A percentile compares a stretch with the other conserved stretches of the same genome.
phyloP scores from a whole-genome alignment of 2,329 filamentous ascomycete genomes.

The Cercospora sp. region DNA sequence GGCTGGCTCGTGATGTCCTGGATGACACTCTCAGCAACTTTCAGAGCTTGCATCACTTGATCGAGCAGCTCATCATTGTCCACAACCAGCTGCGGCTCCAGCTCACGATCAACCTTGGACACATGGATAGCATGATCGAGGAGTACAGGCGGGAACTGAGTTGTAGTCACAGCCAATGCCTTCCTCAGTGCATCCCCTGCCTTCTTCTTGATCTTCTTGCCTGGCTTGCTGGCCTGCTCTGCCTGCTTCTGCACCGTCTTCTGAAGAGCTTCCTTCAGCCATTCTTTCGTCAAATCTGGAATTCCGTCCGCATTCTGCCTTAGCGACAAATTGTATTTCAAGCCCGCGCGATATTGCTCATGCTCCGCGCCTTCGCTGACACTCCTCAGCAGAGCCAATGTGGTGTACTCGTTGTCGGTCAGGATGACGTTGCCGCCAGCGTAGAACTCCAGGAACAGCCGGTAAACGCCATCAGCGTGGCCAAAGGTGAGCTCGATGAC shows the following conservation, averaged over 20 bases:
- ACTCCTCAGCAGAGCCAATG: slow-evolving; percentile 75
- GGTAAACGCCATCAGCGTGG: slow-evolving; percentile 72
- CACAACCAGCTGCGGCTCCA: slow-evolving; percentile 69
- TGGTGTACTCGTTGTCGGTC: slow-evolving; percentile 79
- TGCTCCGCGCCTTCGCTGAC: slow-evolving; percentile 81
- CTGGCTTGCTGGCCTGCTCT: slow-evolving; percentile 48
- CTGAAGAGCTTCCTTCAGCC: slow-evolving; percentile 68
- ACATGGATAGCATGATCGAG: slow-evolving; percentile 80
- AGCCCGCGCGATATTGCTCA: slow-evolving; percentile 74
- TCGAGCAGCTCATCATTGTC: slow-evolving; percentile 64
- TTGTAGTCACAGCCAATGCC: slow-evolving; percentile 78
- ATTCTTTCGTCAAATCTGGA: slow-evolving; percentile 71
- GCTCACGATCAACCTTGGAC: slow-evolving; percentile 66
- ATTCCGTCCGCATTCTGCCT: slow-evolving; percentile 80
- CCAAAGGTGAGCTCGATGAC: slow-evolving; percentile 92
- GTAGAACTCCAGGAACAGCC: slow-evolving; percentile 92
- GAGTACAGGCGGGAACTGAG: slow-evolving; percentile 82
- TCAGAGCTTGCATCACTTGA: slow-evolving; percentile 65
- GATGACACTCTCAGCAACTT: slow-evolving; percentile 69
- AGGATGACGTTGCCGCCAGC: slow-evolving; percentile 93
- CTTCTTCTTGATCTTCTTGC: slow-evolving; percentile 72
- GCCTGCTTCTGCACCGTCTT: slow-evolving; percentile 63
- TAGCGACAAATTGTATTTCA: slow-evolving; percentile 76
- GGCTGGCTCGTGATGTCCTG: slow-evolving; percentile 66
- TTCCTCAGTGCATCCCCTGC: slow-evolving; percentile 73